These are phyloP conservation scores for Dactylonectria estremocensis DNA, from an alignment of 2,329 filamentous ascomycete genomes.

Conservation along the genomic window DNA sequence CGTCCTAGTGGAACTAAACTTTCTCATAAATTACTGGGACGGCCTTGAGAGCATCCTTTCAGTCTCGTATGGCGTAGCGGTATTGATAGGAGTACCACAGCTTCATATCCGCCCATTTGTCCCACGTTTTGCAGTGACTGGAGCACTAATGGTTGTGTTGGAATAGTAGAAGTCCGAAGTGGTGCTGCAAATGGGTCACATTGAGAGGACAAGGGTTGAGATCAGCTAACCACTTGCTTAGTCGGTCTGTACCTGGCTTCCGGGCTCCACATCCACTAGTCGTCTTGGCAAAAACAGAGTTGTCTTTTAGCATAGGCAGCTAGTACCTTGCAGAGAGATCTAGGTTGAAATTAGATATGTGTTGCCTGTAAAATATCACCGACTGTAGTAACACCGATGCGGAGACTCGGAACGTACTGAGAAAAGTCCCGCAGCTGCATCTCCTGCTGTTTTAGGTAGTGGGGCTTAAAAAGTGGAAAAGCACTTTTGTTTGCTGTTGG, in stretches of 20 bases:
- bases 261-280: no score
- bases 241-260: no score
- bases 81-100: not conserved
- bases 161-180: not conserved
- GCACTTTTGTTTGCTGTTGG: conserved; percentile 2
- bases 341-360: not conserved
- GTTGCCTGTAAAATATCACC: not conserved
- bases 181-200: not conserved
- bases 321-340: not conserved
- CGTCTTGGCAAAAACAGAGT: not conserved
- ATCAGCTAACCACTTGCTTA: no score
- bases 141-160: not conserved
- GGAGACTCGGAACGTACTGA: not conserved
- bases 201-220: no score
- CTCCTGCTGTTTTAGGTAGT: not conserved
- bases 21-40: not conserved
- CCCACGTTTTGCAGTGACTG: not conserved
- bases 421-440: conserved; percentile 1
- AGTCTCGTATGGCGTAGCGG: not conserved
- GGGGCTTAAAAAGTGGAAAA: conserved; percentile 1
- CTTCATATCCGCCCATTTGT: not conserved
- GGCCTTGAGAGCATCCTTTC: not conserved
- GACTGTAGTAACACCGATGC: not conserved
- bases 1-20: not conserved
- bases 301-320: not conserved